These are phyloP conservation scores for Irineochytrium annulatum DNA, from an alignment of 192 early-diverging fungal species.

Conservation along the genomic window DNA sequence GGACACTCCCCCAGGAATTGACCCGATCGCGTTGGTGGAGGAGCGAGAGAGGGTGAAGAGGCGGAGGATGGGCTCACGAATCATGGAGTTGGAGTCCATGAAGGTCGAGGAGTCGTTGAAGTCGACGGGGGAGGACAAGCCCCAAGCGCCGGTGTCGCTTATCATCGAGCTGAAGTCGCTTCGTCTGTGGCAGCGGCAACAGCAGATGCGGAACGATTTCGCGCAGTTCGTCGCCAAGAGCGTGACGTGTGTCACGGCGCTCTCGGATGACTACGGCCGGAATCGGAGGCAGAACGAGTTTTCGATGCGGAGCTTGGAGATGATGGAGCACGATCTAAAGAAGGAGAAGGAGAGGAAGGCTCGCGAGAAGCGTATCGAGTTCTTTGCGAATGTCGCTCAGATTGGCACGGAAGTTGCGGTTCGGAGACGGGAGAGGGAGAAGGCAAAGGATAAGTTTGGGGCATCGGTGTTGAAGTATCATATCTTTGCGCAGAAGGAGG, in stretches of 20 bases:
- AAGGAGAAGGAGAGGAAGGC: slow-evolving; percentile 27
- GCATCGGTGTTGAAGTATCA: slow-evolving; percentile 73
- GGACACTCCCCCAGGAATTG: slow-evolving; percentile 66
- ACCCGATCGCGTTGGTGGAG: slow-evolving; percentile 66
- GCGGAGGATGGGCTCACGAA: slow-evolving; percentile 70
- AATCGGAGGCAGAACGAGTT: slow-evolving; percentile 19
- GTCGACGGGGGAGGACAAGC: slow-evolving; percentile 50
- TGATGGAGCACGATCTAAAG: not conserved
- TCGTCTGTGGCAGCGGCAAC: slow-evolving; percentile 73
- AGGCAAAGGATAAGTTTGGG: slow-evolving; percentile 70
- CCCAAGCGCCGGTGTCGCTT: not conserved
- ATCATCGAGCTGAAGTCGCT: slow-evolving; percentile 76
- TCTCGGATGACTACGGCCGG: slow-evolving; percentile 76
- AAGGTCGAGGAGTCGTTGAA: slow-evolving; percentile 40
- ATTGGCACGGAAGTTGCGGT: not conserved
- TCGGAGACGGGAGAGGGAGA: slow-evolving; percentile 46
- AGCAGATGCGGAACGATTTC: slow-evolving; percentile 48
- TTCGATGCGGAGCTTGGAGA: not conserved
- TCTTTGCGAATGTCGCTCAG: slow-evolving; percentile 44
- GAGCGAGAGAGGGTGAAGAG: slow-evolving; percentile 76
- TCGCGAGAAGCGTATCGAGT: slow-evolving; percentile 54
- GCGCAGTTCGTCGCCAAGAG: slow-evolving; percentile 70
- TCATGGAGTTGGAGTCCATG: slow-evolving; percentile 69
- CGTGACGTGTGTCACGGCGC: slow-evolving; percentile 67
- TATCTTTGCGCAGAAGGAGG: slow-evolving; percentile 83